phyloP scores from a whole-genome alignment of 2,329 filamentous ascomycete genomes.

The Madurella mycetomatis region DNA sequence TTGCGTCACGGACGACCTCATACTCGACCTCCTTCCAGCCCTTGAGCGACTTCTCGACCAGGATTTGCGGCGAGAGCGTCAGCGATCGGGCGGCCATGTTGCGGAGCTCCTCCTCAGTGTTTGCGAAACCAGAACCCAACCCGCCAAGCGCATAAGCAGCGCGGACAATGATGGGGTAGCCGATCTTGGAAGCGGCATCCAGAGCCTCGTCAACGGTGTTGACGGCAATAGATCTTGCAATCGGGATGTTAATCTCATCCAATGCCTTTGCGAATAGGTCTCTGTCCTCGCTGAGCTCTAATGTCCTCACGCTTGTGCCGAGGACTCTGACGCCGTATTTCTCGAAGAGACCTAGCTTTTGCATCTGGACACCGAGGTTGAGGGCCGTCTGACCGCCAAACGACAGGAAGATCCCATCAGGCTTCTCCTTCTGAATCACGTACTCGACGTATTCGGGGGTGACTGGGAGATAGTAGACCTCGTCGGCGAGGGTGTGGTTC shows the following conservation, averaged over 20 bases:
- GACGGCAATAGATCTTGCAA: slow-evolving; percentile 93
- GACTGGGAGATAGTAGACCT: slow-evolving; percentile 97
- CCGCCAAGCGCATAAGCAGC: slow-evolving; percentile 95
- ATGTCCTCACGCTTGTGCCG: slow-evolving; percentile 87
- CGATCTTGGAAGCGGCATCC: slow-evolving; percentile 77
- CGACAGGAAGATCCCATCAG: slow-evolving; percentile 94
- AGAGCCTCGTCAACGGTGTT: slow-evolving; percentile 88
- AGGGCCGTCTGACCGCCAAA: slow-evolving; percentile 97
- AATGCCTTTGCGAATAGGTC: slow-evolving; percentile 94
- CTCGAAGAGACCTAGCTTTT: slow-evolving; percentile 91
- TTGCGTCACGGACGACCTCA: slow-evolving; percentile 92
- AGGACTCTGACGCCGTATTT: slow-evolving; percentile 94
- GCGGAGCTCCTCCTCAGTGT: slow-evolving; percentile 87
- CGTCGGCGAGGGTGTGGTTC: slow-evolving; percentile 90
- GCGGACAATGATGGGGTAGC: slow-evolving; percentile 96
- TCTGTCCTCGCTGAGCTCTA: slow-evolving; percentile 92
- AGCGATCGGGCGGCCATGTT: slow-evolving; percentile 91
- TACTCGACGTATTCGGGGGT: slow-evolving; percentile 97
- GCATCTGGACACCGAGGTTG: slow-evolving; percentile 95
- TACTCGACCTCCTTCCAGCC: slow-evolving; percentile 99
- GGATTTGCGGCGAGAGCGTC: slow-evolving; percentile 88
- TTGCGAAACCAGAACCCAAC: slow-evolving; percentile 92
- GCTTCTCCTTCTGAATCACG: slow-evolving; percentile 90
- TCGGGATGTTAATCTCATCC: slow-evolving; percentile 95
- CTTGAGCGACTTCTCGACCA: slow-evolving; percentile 98